phyloP scores from a whole-genome alignment of 2,329 filamentous ascomycete species.

The Xylaria multiplex region DNA sequence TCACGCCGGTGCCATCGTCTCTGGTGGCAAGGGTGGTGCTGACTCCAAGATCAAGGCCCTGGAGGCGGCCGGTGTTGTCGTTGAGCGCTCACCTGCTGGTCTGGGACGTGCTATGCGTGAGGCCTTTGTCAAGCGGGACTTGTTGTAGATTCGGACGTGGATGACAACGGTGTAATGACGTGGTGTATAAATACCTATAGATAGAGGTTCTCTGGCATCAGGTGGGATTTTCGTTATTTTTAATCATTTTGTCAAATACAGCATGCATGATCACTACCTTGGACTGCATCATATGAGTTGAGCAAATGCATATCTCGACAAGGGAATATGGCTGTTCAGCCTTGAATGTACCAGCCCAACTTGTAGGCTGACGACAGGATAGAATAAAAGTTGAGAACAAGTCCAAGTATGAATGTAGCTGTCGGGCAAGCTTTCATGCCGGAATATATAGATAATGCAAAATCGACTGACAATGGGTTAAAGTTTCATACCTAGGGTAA shows the following conservation, averaged over 20 bases:
- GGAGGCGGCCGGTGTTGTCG: conserved; percentile 91
- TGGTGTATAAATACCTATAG: conserved; percentile 41
- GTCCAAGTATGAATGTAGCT: not conserved
- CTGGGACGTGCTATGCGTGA: conserved; percentile 94
- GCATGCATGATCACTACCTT: conserved; percentile 27
- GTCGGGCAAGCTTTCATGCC: not conserved
- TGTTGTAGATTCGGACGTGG: conserved; percentile 72
- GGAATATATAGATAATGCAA: not conserved
- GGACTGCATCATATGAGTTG: conserved; percentile 12
- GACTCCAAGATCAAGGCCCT: conserved; percentile 98
- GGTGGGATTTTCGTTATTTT: conserved; percentile 32
- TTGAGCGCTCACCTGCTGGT: conserved; percentile 91
- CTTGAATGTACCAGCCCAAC: not conserved
- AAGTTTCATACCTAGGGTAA: not conserved
- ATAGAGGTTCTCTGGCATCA: conserved; percentile 39
- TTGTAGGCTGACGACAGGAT: not conserved
- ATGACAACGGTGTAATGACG: conserved; percentile 27
- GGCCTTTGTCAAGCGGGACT: conserved; percentile 94
- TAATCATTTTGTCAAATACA: conserved; percentile 34
- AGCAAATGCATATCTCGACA: not conserved
- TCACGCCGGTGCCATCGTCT: conserved; percentile 97
- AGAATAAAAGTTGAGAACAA: not conserved
- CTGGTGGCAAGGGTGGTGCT: conserved; percentile 95
- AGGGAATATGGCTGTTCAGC: conserved; percentile 1
- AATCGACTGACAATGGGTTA: not conserved